Evolutionary conservation across 768 basidiomycete species (phyloP).

Genomic region (Suillus subalutaceus): DNA sequence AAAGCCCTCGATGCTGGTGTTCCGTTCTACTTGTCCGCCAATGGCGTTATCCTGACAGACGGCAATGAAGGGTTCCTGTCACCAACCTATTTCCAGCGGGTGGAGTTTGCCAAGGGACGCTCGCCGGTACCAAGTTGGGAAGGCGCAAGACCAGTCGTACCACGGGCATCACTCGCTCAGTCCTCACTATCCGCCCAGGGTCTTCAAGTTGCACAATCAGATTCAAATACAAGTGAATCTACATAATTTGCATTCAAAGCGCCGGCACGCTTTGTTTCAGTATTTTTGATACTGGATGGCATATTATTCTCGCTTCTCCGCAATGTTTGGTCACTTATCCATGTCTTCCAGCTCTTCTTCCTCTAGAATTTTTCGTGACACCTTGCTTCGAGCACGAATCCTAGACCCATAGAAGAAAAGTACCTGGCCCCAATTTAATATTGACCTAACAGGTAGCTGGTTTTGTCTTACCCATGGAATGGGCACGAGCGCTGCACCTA

Average conservation of each 20-base stretch:
- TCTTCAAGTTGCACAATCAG: neutral
- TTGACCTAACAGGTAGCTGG: conserved; percentile 4
- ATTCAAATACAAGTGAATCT: neutral
- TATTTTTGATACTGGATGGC: neutral
- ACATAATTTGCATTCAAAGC: neutral
- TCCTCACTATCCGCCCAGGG: neutral
- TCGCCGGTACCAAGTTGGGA: conserved; percentile 28
- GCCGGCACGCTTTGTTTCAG: neutral
- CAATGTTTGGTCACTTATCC: neutral
- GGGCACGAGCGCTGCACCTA: conserved; percentile 52
- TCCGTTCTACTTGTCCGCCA: conserved; percentile 77
- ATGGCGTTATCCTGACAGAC: conserved; percentile 87
- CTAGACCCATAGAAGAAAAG: conserved; percentile 26
- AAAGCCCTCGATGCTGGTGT: conserved; percentile 70
- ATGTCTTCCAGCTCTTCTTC: conserved; percentile 5
- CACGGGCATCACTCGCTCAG: neutral
- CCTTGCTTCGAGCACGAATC: conserved; percentile 24
- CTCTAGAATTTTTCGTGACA: conserved; percentile 17
- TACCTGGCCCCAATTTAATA: conserved; percentile 6
- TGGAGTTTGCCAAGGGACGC: conserved; percentile 47
- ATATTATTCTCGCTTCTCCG: neutral
- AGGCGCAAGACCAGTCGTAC: conserved; percentile 10
- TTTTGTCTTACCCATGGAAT: conserved; percentile 50
- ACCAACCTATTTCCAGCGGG: conserved; percentile 68
- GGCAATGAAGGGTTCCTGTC: conserved; percentile 70